Evolutionary conservation across 129 eudicot genomes (phyloP).

Genomic region (carrot (Daucus carota)): DNA sequence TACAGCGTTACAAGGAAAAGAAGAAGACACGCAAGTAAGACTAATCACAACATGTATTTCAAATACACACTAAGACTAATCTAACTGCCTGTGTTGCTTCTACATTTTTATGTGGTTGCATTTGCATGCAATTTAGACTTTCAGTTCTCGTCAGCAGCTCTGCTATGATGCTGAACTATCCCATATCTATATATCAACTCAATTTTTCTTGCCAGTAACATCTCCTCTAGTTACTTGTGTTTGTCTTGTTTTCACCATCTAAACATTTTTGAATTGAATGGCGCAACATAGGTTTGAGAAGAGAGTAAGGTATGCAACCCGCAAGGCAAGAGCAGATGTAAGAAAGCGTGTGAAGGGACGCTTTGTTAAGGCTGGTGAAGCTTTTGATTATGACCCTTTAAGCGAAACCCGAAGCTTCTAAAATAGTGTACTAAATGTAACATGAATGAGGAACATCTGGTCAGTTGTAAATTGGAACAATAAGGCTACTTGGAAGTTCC

Average conservation of each 20-base stretch:
- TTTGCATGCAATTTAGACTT: background rate
- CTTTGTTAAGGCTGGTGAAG: conserved; percentile 79
- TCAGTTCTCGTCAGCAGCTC: background rate
- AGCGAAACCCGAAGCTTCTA: conserved; percentile 54
- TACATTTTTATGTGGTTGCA: background rate
- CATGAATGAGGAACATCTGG: conserved; percentile 26
- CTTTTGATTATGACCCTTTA: conserved; percentile 74
- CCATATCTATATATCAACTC: background rate
- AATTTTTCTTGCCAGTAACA: background rate
- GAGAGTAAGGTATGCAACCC: conserved; percentile 70
- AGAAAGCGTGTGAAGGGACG: conserved; percentile 89
- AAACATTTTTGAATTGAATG: background rate
- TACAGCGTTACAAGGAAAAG: conserved; percentile 82
- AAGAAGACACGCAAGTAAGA: conserved; percentile 76
- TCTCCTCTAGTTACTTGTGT: background rate
- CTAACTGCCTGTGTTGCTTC: background rate
- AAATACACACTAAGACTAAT: background rate
- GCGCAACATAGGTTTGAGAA: conserved; percentile 57
- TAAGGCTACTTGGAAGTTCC: conserved; percentile 4
- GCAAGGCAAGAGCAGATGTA: conserved; percentile 87
- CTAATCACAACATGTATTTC: background rate
- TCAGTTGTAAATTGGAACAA: conserved; percentile 12
- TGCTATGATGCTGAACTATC: no score
- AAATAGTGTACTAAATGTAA: conserved; percentile 13
- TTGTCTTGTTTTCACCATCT: background rate